Base-by-base conservation (phyloP, 2,329 filamentous ascomycete genomes). In the Botryotinia calthae region DNA sequence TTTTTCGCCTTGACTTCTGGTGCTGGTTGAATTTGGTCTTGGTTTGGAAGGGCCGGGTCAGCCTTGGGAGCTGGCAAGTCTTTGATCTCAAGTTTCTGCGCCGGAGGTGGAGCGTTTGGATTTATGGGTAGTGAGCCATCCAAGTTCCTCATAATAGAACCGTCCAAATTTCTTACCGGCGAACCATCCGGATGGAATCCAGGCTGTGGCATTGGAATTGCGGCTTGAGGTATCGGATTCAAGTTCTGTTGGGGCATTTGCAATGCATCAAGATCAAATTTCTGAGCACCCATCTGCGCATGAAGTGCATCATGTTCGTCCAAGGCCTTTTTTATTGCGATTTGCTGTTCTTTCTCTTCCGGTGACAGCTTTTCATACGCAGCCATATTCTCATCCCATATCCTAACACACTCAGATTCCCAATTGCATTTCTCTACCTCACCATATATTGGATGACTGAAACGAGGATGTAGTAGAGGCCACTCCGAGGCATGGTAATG, bases 401-500 rank as follows among this genome's bases (percentile, higher is more conserved):
- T 82, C 40, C 82, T 83, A 18, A 93, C 88, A 76, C 91, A 93
- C 7, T 89, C 86, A 8, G 83, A 80, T 61, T 89, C 85, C 90
- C 90, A 93, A 78, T 93, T 93, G 81, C 90, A 93, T 76, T 86
- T 84, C 79, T 93, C 91, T 0, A 93, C 90, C 80, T 91, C 89
- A 9, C 89, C 90, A 78, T 90, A 92, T 70, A 89, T 87, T 1
- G 90, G 90, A 79, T 93, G 91, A 64, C 84, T 89, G 82, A 86
- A 91, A 44, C 91, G 85, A 1, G 88, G 90, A 79, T 93, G 91
- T 4, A 84, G 84, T 70, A 86, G 87, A 3, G 90, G 91, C 91
- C 91, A 93, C 73, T 88, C 87, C 1, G 90, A 93, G 0, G 91
- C 91, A 80, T 93, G 91, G 78, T 92, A 93, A 80, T 93, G 90